Percentiles rank a stretch among this genome's conserved stretches.
These are phyloP conservation scores for Teratosphaeria pseudoeucalypti DNA, from an alignment of 2,329 filamentous ascomycete genomes.

Conservation along the genomic window DNA sequence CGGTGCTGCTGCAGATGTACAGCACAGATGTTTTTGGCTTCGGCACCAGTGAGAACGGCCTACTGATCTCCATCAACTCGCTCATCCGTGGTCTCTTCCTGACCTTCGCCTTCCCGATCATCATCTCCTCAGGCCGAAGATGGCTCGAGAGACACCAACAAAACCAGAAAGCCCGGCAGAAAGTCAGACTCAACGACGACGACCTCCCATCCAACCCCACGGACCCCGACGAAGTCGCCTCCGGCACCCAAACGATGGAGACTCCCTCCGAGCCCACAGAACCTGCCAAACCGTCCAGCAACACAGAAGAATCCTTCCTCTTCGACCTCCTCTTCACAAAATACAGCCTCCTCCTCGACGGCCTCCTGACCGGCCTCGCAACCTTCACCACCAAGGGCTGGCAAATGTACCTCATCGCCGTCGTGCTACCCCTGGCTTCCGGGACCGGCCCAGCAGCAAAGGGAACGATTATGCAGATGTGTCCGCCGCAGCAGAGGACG, in stretches of 20 bases:
- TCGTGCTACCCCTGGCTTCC: slow-evolving; percentile 56
- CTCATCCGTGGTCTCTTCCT: slow-evolving; percentile 35
- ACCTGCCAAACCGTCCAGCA: slow-evolving; percentile 20
- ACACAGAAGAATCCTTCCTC: slow-evolving; percentile 40
- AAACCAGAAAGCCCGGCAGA: slow-evolving; percentile 17
- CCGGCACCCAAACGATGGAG: slow-evolving; percentile 31
- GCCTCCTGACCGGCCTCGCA: slow-evolving; percentile 51
- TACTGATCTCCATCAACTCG: slow-evolving; percentile 36
- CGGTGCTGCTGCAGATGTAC: slow-evolving; percentile 45
- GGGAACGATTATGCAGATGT: slow-evolving; percentile 64
- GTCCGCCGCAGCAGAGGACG: slow-evolving; percentile 47
- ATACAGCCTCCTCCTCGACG: slow-evolving; percentile 56
- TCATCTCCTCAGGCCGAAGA: slow-evolving; percentile 32
- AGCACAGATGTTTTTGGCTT: slow-evolving; percentile 36
- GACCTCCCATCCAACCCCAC: slow-evolving; percentile 16
- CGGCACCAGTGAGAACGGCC: slow-evolving; percentile 35
- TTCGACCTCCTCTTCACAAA: slow-evolving; percentile 61
- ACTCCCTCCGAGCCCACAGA: slow-evolving; percentile 37
- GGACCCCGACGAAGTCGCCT: slow-evolving; percentile 23
- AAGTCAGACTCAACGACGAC: slow-evolving; percentile 6
- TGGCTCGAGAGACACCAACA: slow-evolving; percentile 29
- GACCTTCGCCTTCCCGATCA: slow-evolving; percentile 34
- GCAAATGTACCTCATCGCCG: slow-evolving; percentile 59
- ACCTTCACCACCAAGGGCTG: slow-evolving; percentile 53
- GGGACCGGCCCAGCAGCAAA: slow-evolving; percentile 61